Evolutionary conservation across 305 asterid genomes (phyloP), one percentile per base, ranked within the genome.

Genomic region (Nicotiana rustica): DNA sequence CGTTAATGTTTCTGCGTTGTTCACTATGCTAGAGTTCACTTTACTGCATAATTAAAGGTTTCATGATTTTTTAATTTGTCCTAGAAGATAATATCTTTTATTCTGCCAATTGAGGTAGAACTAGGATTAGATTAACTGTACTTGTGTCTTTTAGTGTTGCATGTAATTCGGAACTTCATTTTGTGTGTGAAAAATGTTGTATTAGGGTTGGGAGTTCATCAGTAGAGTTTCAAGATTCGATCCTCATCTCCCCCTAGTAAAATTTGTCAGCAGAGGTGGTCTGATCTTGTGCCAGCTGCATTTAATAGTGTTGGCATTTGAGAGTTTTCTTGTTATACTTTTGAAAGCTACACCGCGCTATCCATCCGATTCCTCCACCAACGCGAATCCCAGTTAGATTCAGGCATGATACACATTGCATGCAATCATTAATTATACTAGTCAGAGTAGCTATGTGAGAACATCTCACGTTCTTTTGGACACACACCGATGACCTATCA

Each of bases 401-500:
- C 38, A 70, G 59, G 60, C 19, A 19, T 44, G 59, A 33, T 70
- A 44, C 18, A 41, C 49, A 41, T 41, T 41, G 49, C 49, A 2
- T 41, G 49, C 49, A 41, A 41, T 41, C 2, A 41, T 41, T 41
- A 7, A 41, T 70, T 19, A 44, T 19, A 70, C 18, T 12, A 35
- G 19, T 70, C 14, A 65, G 12, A 70, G 31, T 70, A 70, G 60
- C 21, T 70, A 19, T 19, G 4, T 10, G 36, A 44, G 78, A 60
- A 70, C 19, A 44, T 70, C 60, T 70, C 60, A 18, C 35, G 12
- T 57, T 19, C 78, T 70, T 38, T 70, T 70, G 78, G 78, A 5
- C 36, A 70, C 31, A 18, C 78, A 10, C 59, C 35, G 35, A 31
- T 18, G 59, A 41, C 3, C 3, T 3, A 31, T 31, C 35, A 19